Evolutionary conservation across 2,329 filamentous ascomycete genomes (phyloP), one percentile per base, ranked within the genome.

Genomic region (Colletotrichum camelliae): DNA sequence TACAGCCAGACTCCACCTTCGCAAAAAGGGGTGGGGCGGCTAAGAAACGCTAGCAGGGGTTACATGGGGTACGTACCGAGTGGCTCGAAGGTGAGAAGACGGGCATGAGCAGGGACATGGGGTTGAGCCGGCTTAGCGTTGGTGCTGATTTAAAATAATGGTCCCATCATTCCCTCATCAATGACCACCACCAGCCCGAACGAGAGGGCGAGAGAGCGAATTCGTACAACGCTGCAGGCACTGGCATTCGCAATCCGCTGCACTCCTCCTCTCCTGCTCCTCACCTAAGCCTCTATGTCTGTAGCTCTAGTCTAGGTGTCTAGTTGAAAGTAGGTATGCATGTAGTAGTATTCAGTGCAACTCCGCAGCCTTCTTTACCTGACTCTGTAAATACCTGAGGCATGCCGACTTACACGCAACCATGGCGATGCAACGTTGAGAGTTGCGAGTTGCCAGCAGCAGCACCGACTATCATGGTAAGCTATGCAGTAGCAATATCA

Each of bases 121-220:
- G 58, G 27, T 21, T 24, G n/a, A 62, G 29, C 31, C 43, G 43
- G 64, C 57, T 60, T 75, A 68, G 70, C 64, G 62, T 75, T 72
- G 70, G 58, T 75, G 69, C 33, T 68, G 73, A 75, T 73, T 64
- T 73, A 69, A 62, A 73, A 68, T 75, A 35, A 73, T 68, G 70
- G 73, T 73, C 57, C 73, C 73, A 75, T 75, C 73, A 75, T 69
- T 73, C 64, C 48, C 70, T 68, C 73, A 73, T 73, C 70, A 65
- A 66, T 64, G 43, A 65, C 35, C 64, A 68, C 37, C 29, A 48
- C 43, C 43, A 57, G 62, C 61, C 55, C 67, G 37, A 69, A 60
- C 27, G 33, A 69, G 52, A 61, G 57, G 62, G 16, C 37, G 9
- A 62, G 33, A 70, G 27, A 29, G 67, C 58, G n/a, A 70, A 62